Evolutionary conservation across 768 basidiomycete species (phyloP).

Genomic region (Coprinellus aureogranulatus): DNA sequence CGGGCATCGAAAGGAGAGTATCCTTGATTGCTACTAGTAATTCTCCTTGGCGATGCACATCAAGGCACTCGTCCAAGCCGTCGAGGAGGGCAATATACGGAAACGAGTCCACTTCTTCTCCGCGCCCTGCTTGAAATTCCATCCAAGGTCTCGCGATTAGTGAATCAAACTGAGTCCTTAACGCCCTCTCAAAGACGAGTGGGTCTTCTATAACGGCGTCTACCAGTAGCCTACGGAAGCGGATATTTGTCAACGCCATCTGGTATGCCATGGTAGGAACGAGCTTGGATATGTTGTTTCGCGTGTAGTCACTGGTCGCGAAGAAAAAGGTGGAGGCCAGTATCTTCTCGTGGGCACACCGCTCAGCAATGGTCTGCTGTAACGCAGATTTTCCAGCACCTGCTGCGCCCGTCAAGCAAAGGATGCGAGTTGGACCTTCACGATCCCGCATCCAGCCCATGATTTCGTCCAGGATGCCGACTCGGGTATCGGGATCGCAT

Average conservation of each 20-base stretch:
- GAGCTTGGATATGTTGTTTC: conserved; percentile 5
- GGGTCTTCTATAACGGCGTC: not conserved
- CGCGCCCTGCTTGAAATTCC: not conserved
- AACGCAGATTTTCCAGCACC: conserved; percentile 5
- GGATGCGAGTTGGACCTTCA: not conserved
- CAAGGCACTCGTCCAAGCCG: conserved; percentile 14
- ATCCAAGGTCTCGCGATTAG: conserved; percentile 4
- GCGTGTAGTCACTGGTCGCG: not conserved
- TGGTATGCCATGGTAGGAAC: conserved; percentile 13
- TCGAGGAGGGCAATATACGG: conserved; percentile 6
- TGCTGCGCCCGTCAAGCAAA: not conserved
- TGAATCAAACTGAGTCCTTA: conserved; percentile 7
- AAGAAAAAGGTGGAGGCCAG: conserved; percentile 13
- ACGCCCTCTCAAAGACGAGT: not conserved
- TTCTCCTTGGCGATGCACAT: conserved; percentile 4
- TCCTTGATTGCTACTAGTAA: conserved; percentile 8
- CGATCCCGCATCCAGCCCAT: not conserved
- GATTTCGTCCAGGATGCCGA: not conserved
- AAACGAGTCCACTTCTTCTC: not conserved
- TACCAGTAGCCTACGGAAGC: not conserved
- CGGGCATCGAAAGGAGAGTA: not conserved
- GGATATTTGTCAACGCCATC: not conserved
- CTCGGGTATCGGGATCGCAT: conserved; percentile 8
- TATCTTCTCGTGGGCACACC: not conserved
- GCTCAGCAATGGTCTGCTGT: conserved; percentile 10